These are phyloP conservation scores for Candida neerlandica DNA, from an alignment of 1,139 yeast genomes.

Conservation along the genomic window DNA sequence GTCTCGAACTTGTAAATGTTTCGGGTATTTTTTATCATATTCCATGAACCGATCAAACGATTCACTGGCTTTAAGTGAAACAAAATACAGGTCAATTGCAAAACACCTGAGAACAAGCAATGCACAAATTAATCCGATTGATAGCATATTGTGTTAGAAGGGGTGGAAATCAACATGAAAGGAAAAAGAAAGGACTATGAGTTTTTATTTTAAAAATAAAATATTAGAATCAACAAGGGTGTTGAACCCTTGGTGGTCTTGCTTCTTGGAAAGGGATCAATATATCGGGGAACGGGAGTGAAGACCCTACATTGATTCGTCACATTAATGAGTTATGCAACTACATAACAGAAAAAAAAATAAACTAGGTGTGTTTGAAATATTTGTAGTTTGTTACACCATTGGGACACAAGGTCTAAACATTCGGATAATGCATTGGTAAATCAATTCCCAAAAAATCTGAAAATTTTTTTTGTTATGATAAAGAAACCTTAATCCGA, in stretches of 20 bases:
- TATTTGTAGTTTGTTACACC: neutral
- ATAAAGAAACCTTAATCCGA: neutral
- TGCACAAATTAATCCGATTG: neutral
- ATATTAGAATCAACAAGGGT: no score
- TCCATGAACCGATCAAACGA: constrained; percentile 42
- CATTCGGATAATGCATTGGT: no score
- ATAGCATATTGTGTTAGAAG: neutral
- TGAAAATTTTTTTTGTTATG: neutral
- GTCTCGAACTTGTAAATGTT: constrained; percentile 40
- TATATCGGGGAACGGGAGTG: no score
- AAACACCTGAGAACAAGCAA: constrained; percentile 3
- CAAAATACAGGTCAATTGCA: constrained; percentile 22
- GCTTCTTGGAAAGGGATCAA: no score
- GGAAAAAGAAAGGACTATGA: neutral
- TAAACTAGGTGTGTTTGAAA: no score
- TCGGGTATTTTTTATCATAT: constrained; percentile 37
- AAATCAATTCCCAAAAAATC: no score
- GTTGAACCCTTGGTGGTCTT: no score
- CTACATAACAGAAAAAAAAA: no score
- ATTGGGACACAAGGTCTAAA: no score
- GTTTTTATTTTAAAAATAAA: neutral
- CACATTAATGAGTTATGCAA: no score
- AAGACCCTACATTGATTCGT: no score
- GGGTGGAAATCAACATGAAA: no score
- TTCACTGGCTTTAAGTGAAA: constrained; percentile 29